Evolutionary conservation across 176 grass and related monocot genomes (phyloP).

Genomic region (Bolboschoenus planiculmis): DNA sequence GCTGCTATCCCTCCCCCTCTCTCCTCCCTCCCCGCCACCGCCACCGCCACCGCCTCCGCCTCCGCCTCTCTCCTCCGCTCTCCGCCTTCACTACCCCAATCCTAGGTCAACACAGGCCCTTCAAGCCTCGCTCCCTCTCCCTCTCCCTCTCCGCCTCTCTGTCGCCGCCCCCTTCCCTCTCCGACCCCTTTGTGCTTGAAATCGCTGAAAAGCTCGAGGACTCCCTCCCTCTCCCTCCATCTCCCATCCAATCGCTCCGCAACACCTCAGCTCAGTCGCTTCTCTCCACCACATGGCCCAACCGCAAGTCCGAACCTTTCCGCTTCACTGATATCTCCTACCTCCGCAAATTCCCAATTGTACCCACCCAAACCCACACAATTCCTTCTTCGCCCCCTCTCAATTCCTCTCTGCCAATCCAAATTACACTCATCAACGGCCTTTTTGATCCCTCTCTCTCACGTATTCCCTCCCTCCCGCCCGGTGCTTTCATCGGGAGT

Average conservation of each 20-base stretch:
- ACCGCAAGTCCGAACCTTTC: constrained; percentile 33
- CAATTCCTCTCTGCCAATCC: constrained; percentile 28
- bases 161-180: constrained; percentile 17
- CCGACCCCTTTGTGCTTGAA: constrained; percentile 45
- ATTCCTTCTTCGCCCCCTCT: neutral
- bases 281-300: constrained; percentile 33
- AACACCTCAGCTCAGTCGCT: constrained; percentile 25
- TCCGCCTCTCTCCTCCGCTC: neutral
- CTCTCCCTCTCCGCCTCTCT: neutral
- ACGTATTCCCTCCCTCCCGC: constrained; percentile 18
- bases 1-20: constrained; percentile 17
- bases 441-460: constrained; percentile 27
- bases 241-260: constrained; percentile 30
- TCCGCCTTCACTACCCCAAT: neutral
- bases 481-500: constrained; percentile 31
- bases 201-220: constrained; percentile 52
- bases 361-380: constrained; percentile 15
- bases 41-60: neutral
- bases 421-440: constrained; percentile 30
- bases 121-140: neutral
- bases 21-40: neutral
- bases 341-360: constrained; percentile 33
- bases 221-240: constrained; percentile 26
- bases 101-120: neutral
- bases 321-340: constrained; percentile 46